A percentile compares a stretch with the other conserved stretches of the same genome.
Evolutionary conservation across 345 rosid genomes (phyloP).

Genomic region (Hibiscus tridactylites): DNA sequence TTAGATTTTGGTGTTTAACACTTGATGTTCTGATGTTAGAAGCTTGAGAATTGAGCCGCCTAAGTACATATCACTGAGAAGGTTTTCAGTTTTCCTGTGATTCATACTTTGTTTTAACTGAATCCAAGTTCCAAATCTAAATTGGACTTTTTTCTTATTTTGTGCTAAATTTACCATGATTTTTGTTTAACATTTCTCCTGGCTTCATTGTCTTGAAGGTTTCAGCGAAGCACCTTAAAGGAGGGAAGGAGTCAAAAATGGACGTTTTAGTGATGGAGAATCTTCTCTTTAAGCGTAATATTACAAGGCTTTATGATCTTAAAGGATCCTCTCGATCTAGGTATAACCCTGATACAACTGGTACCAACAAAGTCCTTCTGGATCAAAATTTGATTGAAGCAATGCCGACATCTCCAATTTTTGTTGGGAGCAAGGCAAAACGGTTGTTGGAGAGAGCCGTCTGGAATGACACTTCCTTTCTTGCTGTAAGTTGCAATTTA

Average conservation of each 20-base stretch:
- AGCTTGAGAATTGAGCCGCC: neutral
- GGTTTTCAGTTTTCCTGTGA: neutral
- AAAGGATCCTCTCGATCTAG: constrained; percentile 91
- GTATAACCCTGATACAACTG: constrained; percentile 84
- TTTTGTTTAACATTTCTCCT: neutral
- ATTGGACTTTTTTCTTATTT: neutral
- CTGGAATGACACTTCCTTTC: constrained; percentile 96
- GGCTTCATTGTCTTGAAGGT: constrained; percentile 45
- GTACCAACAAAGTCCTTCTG: constrained; percentile 79
- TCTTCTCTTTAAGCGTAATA: constrained; percentile 70
- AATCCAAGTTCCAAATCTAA: neutral
- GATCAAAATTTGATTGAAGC: constrained; percentile 97
- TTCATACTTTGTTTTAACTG: neutral
- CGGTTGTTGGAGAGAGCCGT: constrained; percentile 86
- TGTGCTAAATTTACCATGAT: neutral
- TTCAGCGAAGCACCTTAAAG: constrained; percentile 74
- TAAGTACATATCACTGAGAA: neutral
- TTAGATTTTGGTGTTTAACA: neutral
- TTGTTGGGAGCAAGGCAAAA: constrained; percentile 90
- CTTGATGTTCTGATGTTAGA: neutral
- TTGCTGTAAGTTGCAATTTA: constrained; percentile 58
- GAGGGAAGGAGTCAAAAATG: constrained; percentile 89
- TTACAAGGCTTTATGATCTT: constrained; percentile 80
- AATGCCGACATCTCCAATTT: constrained; percentile 92
- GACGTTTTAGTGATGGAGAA: constrained; percentile 97